Evolutionary conservation across 2,329 filamentous ascomycete species (phyloP), one percentile per base, ranked within the genome.

Genomic region (Alternaria dauci): DNA sequence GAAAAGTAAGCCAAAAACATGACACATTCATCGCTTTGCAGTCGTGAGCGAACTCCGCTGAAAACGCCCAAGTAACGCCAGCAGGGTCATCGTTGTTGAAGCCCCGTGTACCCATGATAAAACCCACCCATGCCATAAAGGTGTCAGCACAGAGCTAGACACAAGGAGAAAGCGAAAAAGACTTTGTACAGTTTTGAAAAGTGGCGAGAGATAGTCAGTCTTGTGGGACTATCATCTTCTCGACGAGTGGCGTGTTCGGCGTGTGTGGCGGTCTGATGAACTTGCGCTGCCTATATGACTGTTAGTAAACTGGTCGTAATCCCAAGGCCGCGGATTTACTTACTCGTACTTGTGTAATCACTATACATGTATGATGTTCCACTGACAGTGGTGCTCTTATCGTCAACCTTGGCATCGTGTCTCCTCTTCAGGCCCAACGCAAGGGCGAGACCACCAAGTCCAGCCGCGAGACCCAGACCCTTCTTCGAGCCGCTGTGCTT

Each of bases 261-360:
- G 73, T 28, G 80, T 81, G 36, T 78, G 70, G 38, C 79, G 71
- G 58, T 82, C 80, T 36, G 68, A 70, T n/a, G 80, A 81, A 58
- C 80, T 81, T 69, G 78, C 79, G 70, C 78, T 80, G 63, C 80
- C 80, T 82, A 53, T 38, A n/a, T 14, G 8, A 9, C 59, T 58
- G 65, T 74, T 67, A 74, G 72, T 52, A 57, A 61, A 55, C 5
- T 14, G 20, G n/a, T 28, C 5, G 4, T 38, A 20, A 6, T 36
- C 16, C 0, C 4, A 11, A 2, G 28, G 16, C 11, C 7, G 18
- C 8, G 50, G 46, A 42, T 34, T 50, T 52, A 82, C 82, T 81
- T 70, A 83, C 82, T 83, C 55, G 77, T 74, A 65, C 79, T 82
- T 34, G 82, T 83, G 69, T 83, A 83, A 65, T 82, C 81, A 63